A percentile compares a stretch with the other conserved stretches of the same genome.
These are phyloP conservation scores for Tilletia indica DNA, from an alignment of 1,284 basidiomycete species.

Conservation along the genomic window DNA sequence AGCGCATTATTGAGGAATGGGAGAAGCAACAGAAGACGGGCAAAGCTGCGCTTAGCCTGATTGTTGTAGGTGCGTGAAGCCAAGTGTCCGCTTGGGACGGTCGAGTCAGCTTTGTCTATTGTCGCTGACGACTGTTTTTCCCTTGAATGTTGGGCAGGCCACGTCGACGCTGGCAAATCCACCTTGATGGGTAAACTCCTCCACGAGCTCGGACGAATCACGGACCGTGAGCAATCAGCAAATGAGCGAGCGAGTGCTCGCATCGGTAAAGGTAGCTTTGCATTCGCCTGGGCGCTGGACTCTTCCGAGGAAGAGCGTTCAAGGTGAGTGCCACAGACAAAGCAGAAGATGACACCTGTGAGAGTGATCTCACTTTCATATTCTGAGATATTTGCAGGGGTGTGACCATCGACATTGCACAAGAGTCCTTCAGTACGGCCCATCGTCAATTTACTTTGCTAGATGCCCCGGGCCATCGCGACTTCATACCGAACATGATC, in stretches of 20 bases:
- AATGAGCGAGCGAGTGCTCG: slow-evolving; percentile 90
- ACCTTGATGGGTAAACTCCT: slow-evolving; percentile 92
- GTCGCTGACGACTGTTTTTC: too few species aligned
- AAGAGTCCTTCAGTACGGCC: slow-evolving; percentile 75
- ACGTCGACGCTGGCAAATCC: slow-evolving; percentile 98
- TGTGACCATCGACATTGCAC: slow-evolving; percentile 95
- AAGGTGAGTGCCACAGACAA: slow-evolving; percentile 59
- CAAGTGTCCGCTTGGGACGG: too few species aligned
- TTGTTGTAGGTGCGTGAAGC: slow-evolving; percentile 77
- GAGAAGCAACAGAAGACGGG: slow-evolving; percentile 64
- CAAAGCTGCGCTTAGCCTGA: slow-evolving; percentile 76
- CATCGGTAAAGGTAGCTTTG: slow-evolving; percentile 89
- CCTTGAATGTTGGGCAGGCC: slow-evolving; percentile 63
- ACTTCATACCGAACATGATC: slow-evolving; percentile 99
- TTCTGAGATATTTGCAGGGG: slow-evolving; percentile 61
- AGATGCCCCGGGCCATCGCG: slow-evolving; percentile 93
- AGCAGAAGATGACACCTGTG: too few species aligned
- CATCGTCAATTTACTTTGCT: slow-evolving; percentile 82
- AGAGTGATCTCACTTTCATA: too few species aligned
- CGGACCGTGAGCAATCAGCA: slow-evolving; percentile 76
- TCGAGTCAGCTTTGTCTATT: too few species aligned
- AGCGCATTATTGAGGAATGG: slow-evolving; percentile 82
- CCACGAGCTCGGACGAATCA: slow-evolving; percentile 83
- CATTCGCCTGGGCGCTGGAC: slow-evolving; percentile 96
- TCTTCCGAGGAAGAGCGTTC: slow-evolving; percentile 88